phyloP scores from a whole-genome alignment of 495 filamentous ascomycete species.

The Aspergillus sparsus region DNA sequence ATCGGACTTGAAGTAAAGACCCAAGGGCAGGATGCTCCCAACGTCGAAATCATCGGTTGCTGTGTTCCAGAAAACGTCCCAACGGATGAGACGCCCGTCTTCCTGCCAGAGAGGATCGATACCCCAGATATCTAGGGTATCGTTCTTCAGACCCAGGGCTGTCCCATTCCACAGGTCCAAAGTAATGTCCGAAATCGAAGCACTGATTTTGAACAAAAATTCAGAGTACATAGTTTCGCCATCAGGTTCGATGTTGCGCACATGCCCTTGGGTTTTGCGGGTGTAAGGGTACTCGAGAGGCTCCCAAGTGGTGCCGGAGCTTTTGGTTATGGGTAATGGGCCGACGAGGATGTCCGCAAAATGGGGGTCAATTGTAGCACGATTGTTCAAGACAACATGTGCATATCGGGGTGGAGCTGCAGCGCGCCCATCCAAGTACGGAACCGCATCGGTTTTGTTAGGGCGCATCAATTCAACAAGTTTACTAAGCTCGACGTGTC shows the following conservation, averaged over 20 bases:
- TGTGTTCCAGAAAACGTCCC: slow-evolving; percentile 24
- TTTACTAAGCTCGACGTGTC: slow-evolving; percentile 8
- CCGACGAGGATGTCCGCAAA: slow-evolving; percentile 22
- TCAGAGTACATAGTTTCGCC: slow-evolving; percentile 17
- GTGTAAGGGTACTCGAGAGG: slow-evolving; percentile 20
- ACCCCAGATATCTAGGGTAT: slow-evolving; percentile 21
- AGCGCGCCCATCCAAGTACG: slow-evolving; percentile 13
- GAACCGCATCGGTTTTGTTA: slow-evolving; percentile 20
- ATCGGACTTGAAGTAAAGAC: slow-evolving; percentile 22
- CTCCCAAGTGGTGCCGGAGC: slow-evolving; percentile 10
- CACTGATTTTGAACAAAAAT: slow-evolving; percentile 23
- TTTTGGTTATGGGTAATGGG: slow-evolving; percentile 13
- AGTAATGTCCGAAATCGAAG: slow-evolving; percentile 19
- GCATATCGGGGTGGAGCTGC: slow-evolving; percentile 14
- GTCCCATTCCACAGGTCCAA: slow-evolving; percentile 21
- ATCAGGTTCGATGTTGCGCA: slow-evolving; percentile 23
- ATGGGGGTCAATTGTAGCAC: slow-evolving; percentile 19
- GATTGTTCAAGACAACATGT: slow-evolving; percentile 20
- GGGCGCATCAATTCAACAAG: slow-evolving; percentile 22
- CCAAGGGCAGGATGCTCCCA: slow-evolving; percentile 18
- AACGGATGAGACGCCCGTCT: slow-evolving; percentile 20
- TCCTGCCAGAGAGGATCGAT: slow-evolving; percentile 25
- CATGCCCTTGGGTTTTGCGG: slow-evolving; percentile 18
- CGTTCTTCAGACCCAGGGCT: slow-evolving; percentile 22
- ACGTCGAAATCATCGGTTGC: slow-evolving; percentile 18